Evolutionary conservation across 257 asterid species (phyloP).

Genomic region (Salvia miltiorrhiza): DNA sequence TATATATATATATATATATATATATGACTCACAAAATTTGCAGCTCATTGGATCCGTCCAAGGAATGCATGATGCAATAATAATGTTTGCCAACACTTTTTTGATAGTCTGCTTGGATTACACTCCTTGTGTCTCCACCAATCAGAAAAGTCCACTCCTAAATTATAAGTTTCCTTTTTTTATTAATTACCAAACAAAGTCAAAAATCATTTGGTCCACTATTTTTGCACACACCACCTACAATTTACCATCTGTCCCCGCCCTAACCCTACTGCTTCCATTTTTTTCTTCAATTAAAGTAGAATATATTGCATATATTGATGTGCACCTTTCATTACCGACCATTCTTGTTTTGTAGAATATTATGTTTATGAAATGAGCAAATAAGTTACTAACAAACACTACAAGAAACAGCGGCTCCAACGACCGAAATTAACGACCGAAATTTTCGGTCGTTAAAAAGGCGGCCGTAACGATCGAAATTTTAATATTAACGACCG

Average conservation of each 20-base stretch:
- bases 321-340: not conserved
- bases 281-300: not conserved
- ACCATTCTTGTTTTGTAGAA: no score
- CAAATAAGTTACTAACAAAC: no score
- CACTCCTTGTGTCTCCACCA: slow-evolving; percentile 26
- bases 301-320: not conserved
- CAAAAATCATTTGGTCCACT: slow-evolving; percentile 13
- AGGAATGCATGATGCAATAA: slow-evolving; percentile 23
- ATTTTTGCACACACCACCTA: not conserved
- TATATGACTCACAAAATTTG: not conserved
- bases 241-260: not conserved
- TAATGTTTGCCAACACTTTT: slow-evolving; percentile 21
- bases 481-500: no score
- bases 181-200: slow-evolving; percentile 10
- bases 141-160: not conserved
- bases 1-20: no score
- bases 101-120: slow-evolving; percentile 24
- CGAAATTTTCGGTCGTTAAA: no score
- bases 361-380: no score
- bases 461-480: no score
- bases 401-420: no score
- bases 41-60: slow-evolving; percentile 24
- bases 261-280: not conserved
- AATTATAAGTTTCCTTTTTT: not conserved
- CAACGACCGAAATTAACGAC: no score